Base-by-base conservation (phyloP, 495 filamentous ascomycete species). In the Amphirosellinia nigrospora region DNA sequence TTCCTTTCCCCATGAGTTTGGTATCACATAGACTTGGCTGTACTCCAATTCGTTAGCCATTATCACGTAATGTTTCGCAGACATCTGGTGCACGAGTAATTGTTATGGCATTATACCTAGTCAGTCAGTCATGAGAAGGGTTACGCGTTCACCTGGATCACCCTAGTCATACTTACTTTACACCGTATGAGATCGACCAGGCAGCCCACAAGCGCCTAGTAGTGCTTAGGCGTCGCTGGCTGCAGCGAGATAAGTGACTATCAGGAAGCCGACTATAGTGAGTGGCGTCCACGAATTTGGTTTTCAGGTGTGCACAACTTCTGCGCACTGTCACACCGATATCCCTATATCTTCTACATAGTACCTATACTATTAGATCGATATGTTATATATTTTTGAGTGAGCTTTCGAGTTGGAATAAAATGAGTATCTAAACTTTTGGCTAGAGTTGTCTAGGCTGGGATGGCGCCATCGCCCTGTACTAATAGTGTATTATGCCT, bases 121-220 rank as follows among this genome's bases (percentile, higher is more conserved):
- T 48, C 61, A 48, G 61, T 48, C 61, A 50, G 63, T 65, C 16
- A 34, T 64, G 41, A 38, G 61, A 52, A 52, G 46, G 45, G 63
- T 63, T 65, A 65, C 63, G 63, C 63, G 63, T 65, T 61, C 58
- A 61, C 36, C 41, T 61, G 58, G 36, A 19, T 61, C 19, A 6
- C 55, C 58, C 58, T 11, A 39, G 34, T 41, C 34, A 10, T 41
- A 58, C 36, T 0, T 41, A 0, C 58, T 43, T 23, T 61, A 61
- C 63, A 65, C 63, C 63, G 63, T 65, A 52, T 39, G 46, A 65
- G 63, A 65, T 53, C 63, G 46, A 23, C 63, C 30, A 64, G 61
- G 21, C 43, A 43, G 59, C 15, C 61, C 61, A 64, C 61, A 64
- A 6, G 43, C 43, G 30, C 23, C 23, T 58, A 21, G 16, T 61